Conservation (phyloP, 306 rosid species). For the Erythrophleum fordii region DNA sequence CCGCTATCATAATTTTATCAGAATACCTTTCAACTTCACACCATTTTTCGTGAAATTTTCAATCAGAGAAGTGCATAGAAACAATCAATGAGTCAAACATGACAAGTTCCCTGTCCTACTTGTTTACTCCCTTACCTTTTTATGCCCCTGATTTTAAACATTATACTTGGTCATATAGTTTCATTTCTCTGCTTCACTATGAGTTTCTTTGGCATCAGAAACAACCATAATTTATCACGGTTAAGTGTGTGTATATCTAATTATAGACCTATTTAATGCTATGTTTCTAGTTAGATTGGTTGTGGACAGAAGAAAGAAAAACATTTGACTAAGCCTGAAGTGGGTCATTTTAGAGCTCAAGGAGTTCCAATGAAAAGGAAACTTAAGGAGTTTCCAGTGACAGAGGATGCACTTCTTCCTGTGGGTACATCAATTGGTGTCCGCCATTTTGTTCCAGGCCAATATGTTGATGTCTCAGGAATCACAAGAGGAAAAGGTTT, state of each 20-base stretch:
- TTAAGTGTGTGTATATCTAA: slow-evolving; percentile 34
- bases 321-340: slow-evolving; percentile 90
- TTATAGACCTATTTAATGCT: slow-evolving; percentile 38
- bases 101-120: neutral
- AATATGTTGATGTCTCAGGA: slow-evolving; percentile 85
- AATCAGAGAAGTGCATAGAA: neutral
- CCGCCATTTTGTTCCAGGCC: slow-evolving; percentile 99
- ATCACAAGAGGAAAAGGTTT: slow-evolving; percentile 92
- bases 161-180: neutral
- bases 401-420: slow-evolving; percentile 96
- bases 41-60: neutral
- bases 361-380: slow-evolving; percentile 94
- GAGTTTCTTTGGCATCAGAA: neutral
- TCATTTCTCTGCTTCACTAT: neutral
- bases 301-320: slow-evolving; percentile 98
- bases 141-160: neutral
- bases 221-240: neutral
- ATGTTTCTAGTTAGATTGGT: slow-evolving; percentile 92
- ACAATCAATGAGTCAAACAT: neutral
- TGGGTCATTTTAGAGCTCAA: slow-evolving; percentile 98
- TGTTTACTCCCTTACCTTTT: neutral
- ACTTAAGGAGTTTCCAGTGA: slow-evolving; percentile 86
- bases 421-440: slow-evolving; percentile 79
- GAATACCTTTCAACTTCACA: neutral
- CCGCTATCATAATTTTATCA: neutral